Base-by-base conservation (phyloP, 2,329 filamentous ascomycete genomes). In the Trichoderma arundinaceum region DNA sequence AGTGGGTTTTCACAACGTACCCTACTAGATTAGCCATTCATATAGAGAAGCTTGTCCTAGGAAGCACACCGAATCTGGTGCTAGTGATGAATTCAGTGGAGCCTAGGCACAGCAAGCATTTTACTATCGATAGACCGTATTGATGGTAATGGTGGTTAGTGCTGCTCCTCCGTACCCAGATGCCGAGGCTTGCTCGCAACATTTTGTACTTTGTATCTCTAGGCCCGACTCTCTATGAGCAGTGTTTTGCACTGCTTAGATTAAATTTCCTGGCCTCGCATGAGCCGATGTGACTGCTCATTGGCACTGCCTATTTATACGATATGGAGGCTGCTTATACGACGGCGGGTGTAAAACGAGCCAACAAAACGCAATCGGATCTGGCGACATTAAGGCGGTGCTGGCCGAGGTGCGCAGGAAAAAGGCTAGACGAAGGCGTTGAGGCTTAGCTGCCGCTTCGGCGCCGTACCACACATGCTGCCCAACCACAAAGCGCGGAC, bases 401-500 rank as follows among this genome's bases (percentile, higher is more conserved):
- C 32, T 38, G 39, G n/a, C 46, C 6, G 32, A 17, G 17, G 43
- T 46, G n/a, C 10, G 41, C 12, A 46, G 22, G 17, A 35, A 10
- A 52, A 43, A 13, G n/a, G 32, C 13, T 38, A 43, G 38, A 33
- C 19, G 46, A 35, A 35, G 19, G 28, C 52, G 38, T 51, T 52
- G 46, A 51, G 46, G 46, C 38, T 61, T 61, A 52, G 46, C 22
- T 52, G 46, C 58, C 38, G 58, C 48, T 19, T 61, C 58, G 22
- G 58, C 58, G 39, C 58, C 48, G 44, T 32, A 19, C 5, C n/a
- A 22, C 32, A 2, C 33, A n/a, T 38, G 35, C 35, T 58, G 54
- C 12, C 54, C 54, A 58, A 58, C 54, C 33, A 58, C 54, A 46
- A 44, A 33, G 41, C 28, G 28, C 22, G 43, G n/a, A 17, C 22